Percentiles rank a stretch among this genome's conserved stretches.
Evolutionary conservation across 1,284 basidiomycete species (phyloP).

Genomic region (Tilletia indica): DNA sequence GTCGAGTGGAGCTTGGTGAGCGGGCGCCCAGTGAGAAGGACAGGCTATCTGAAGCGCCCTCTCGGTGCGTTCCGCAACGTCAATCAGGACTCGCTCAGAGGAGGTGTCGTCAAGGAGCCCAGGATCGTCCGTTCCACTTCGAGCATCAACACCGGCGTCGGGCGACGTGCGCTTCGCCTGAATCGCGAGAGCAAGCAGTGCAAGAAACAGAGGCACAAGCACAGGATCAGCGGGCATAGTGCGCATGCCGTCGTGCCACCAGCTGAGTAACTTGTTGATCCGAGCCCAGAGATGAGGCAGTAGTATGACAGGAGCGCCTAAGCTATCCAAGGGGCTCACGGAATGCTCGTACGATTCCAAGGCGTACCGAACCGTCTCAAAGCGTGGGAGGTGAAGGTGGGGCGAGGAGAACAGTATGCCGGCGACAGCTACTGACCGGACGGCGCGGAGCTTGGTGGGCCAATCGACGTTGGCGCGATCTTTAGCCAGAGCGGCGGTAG

Average conservation of each 20-base stretch:
- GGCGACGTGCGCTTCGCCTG: conserved; percentile 39
- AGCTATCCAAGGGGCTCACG: conserved; percentile 41
- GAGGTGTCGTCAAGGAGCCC: conserved; percentile 36
- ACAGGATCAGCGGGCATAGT: conserved; percentile 47
- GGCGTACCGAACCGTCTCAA: conserved; percentile 32
- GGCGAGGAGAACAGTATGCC: conserved; percentile 19
- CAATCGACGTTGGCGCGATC: conserved; percentile 33
- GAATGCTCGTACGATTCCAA: conserved; percentile 42
- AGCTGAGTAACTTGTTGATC: conserved; percentile 40
- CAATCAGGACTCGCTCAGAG: conserved; percentile 38
- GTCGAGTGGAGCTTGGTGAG: conserved; percentile 45
- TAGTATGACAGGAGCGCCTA: conserved; percentile 32
- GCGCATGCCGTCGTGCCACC: conserved; percentile 46
- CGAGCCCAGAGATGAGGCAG: conserved; percentile 37
- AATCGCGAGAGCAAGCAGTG: conserved; percentile 43
- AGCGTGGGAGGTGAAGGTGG: conserved; percentile 30
- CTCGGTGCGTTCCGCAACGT: conserved; percentile 41
- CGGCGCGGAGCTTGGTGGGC: conserved; percentile 41
- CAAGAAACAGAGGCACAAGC: conserved; percentile 43
- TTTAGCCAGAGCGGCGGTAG: conserved; percentile 28
- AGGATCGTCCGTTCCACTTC: conserved; percentile 24
- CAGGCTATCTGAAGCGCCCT: conserved; percentile 44
- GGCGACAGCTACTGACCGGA: conserved; percentile 34
- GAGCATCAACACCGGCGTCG: conserved; percentile 28
- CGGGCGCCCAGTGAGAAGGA: conserved; percentile 42